Conservation (phyloP, 1,284 basidiomycete genomes). For the Cryptococcus sp. region DNA sequence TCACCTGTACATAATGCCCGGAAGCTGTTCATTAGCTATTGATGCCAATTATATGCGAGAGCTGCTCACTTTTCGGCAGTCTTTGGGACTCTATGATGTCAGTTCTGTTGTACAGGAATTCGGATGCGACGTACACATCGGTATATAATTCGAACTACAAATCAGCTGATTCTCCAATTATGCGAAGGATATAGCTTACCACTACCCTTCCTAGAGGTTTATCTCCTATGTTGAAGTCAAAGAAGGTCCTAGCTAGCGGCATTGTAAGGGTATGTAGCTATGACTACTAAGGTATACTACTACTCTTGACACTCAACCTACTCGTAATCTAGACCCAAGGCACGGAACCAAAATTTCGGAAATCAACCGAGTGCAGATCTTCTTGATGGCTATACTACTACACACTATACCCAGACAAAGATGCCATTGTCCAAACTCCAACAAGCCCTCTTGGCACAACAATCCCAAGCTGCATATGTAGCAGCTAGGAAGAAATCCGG, state of each 20-base stretch:
- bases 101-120: conserved; percentile 7
- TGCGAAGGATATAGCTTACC: conserved; percentile 14
- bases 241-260: conserved; percentile 53
- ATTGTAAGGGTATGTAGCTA: not conserved
- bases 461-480: not conserved
- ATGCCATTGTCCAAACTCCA: not conserved
- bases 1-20: conserved; percentile 84
- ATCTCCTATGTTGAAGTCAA: conserved; percentile 68
- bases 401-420: not conserved
- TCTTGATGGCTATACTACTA: no score
- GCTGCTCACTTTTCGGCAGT: conserved; percentile 73
- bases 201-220: conserved; percentile 62
- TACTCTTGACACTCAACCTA: not conserved
- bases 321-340: not conserved
- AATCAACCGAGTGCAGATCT: not conserved
- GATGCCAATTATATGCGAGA: not conserved
- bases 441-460: not conserved
- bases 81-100: conserved; percentile 61
- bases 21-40: conserved; percentile 56
- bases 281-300: not conserved
- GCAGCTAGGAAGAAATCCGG: not conserved
- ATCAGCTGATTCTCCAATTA: not conserved
- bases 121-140: conserved; percentile 42
- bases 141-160: conserved; percentile 72
- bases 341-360: not conserved